Conservation (phyloP, 164 flowering plant genomes). For the Saururus chinensis region DNA sequence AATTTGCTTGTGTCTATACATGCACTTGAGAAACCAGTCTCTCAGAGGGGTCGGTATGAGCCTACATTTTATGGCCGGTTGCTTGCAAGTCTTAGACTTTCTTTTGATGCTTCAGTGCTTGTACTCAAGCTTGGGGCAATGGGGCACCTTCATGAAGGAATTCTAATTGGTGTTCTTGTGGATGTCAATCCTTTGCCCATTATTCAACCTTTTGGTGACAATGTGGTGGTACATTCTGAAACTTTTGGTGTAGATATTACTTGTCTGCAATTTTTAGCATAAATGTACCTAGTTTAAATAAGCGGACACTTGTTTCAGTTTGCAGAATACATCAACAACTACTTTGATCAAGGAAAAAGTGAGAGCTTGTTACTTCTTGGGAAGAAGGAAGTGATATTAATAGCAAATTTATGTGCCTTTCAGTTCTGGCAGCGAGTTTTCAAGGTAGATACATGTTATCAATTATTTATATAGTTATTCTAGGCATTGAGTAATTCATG, state of each 20-base stretch:
- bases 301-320: conserved; percentile 23
- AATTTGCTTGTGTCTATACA: conserved; percentile 49
- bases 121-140: conserved; percentile 68
- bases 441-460: conserved; percentile 36
- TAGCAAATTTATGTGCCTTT: conserved; percentile 76
- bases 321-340: conserved; percentile 37
- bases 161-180: conserved; percentile 77
- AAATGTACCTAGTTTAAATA: background rate
- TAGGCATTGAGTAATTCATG: too few species aligned
- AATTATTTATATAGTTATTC: background rate
- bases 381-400: conserved; percentile 41
- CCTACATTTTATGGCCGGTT: conserved; percentile 85
- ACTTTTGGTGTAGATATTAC: background rate
- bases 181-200: conserved; percentile 86
- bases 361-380: conserved; percentile 24
- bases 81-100: conserved; percentile 66
- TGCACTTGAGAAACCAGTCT: conserved; percentile 41
- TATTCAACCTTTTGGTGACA: conserved; percentile 80
- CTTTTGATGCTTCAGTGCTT: conserved; percentile 85
- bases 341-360: conserved; percentile 31
- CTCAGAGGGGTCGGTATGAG: conserved; percentile 68
- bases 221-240: conserved; percentile 38
- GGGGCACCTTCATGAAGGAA: conserved; percentile 86
- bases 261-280: background rate
- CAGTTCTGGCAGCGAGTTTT: conserved; percentile 85